Percentiles rank a stretch among this genome's conserved stretches.
Evolutionary conservation across 2,329 filamentous ascomycete genomes (phyloP).

Genomic region (Ophiognomonia clavigignenti-juglandacearum): DNA sequence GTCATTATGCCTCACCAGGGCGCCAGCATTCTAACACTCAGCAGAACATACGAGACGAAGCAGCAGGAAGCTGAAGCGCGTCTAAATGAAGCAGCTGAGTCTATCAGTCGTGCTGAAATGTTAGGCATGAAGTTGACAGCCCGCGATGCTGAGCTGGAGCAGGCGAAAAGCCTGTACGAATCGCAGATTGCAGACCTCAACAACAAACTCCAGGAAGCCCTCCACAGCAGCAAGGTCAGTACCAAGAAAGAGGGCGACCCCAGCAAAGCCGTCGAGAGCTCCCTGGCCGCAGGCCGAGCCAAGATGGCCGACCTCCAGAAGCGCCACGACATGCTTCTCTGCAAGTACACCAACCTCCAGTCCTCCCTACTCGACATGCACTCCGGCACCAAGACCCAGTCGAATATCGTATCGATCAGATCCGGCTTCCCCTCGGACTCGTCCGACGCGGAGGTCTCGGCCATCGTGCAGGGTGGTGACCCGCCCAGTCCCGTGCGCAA

Average conservation of each 20-base stretch:
- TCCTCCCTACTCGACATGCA: conserved; percentile 44
- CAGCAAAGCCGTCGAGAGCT: conserved; percentile 35
- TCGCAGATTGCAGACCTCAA: conserved; percentile 44
- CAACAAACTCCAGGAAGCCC: conserved; percentile 36
- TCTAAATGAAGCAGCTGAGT: conserved; percentile 52
- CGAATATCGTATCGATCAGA: conserved; percentile 7
- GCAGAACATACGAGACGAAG: conserved; percentile 58
- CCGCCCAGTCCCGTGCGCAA: conserved; percentile 30
- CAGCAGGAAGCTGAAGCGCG: conserved; percentile 56
- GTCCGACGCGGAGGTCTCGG: conserved; percentile 30
- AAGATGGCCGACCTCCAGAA: conserved; percentile 51
- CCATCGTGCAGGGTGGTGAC: conserved; percentile 25
- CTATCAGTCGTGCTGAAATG: conserved; percentile 54
- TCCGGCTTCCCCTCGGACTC: conserved; percentile 19
- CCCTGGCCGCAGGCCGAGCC: conserved; percentile 45
- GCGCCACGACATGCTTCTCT: conserved; percentile 43
- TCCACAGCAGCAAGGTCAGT: conserved; percentile 18
- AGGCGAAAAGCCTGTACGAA: conserved; percentile 38
- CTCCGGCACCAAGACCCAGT: conserved; percentile 23
- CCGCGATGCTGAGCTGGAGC: conserved; percentile 41
- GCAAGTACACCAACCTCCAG: conserved; percentile 49
- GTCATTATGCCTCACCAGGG: no score
- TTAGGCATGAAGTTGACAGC: conserved; percentile 54
- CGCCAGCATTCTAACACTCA: no score
- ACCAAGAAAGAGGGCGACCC: conserved; percentile 22